A percentile compares a stretch with the other conserved stretches of the same genome.
Evolutionary conservation across 768 basidiomycete genomes (phyloP).

Genomic region (Suillus variegatus): DNA sequence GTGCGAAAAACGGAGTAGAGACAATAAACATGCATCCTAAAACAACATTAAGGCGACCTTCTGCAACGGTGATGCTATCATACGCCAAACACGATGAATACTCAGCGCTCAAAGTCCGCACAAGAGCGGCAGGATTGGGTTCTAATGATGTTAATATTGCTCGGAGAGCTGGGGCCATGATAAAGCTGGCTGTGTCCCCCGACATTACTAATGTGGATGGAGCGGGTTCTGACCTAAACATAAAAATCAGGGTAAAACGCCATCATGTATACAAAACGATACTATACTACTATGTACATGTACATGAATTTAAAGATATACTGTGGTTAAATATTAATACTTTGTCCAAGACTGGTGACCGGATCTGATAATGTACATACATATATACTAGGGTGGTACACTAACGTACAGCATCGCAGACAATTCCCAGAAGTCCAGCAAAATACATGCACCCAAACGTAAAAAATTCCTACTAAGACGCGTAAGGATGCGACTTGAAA

Average conservation of each 20-base stretch:
- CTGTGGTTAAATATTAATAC: not conserved
- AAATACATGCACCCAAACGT: not conserved
- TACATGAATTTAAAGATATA: not conserved
- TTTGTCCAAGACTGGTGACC: not conserved
- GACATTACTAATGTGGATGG: no score
- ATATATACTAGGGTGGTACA: not conserved
- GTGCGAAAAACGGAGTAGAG: no score
- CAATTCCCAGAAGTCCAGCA: not conserved
- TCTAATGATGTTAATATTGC: no score
- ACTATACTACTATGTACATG: not conserved
- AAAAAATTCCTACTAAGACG: not conserved
- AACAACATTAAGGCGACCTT: no score
- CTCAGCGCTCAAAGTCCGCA: no score
- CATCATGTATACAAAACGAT: not conserved
- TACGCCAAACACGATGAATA: no score
- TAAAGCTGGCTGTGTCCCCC: no score
- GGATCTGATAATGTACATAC: not conserved
- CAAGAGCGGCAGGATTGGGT: no score
- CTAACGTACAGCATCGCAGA: not conserved
- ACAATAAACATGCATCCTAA: no score
- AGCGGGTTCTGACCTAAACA: no score
- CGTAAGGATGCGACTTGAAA: not conserved
- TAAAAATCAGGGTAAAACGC: not conserved
- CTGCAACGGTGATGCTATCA: no score
- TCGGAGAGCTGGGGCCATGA: no score